Percentiles rank a stretch among this genome's conserved stretches.
phyloP scores from a whole-genome alignment of 768 basidiomycete species.

The Podaxis sp. region DNA sequence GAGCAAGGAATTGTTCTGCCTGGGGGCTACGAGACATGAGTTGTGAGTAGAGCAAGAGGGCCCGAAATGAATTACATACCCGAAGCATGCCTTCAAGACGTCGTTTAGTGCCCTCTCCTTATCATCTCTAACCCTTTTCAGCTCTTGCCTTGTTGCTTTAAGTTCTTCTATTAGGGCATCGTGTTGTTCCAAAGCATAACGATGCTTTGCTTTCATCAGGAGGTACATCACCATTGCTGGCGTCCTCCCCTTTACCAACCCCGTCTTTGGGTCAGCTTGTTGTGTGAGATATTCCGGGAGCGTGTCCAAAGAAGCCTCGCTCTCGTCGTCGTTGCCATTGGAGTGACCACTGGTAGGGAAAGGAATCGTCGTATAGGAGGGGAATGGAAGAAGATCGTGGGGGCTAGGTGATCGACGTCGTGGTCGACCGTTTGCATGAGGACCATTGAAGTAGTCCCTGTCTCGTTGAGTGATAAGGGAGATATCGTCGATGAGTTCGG shows the following conservation, averaged over 20 bases:
- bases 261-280: conserved; percentile 51
- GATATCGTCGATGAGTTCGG: conserved; percentile 33
- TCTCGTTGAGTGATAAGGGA: conserved; percentile 20
- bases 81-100: conserved; percentile 24
- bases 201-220: conserved; percentile 73
- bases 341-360: conserved; percentile 2
- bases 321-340: conserved; percentile 28
- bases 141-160: conserved; percentile 46
- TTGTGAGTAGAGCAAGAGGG: neutral
- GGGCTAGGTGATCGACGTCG: conserved; percentile 7
- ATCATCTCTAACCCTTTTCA: conserved; percentile 45
- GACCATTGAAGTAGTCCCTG: conserved; percentile 16
- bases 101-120: conserved; percentile 63
- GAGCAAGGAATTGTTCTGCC: conserved; percentile 4
- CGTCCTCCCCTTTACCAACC: conserved; percentile 65
- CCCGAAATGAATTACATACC: conserved; percentile 18
- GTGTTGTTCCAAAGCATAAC: conserved; percentile 64
- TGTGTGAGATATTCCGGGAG: conserved; percentile 50
- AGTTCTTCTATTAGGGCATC: conserved; percentile 64
- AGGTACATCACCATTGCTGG: conserved; percentile 68
- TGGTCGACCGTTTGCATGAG: conserved; percentile 16
- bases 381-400: neutral
- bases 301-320: conserved; percentile 28
- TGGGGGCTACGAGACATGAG: neutral
- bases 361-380: conserved; percentile 5